Evolutionary conservation across 345 rosid species (phyloP).

Genomic region (Aurinia saxatilis): DNA sequence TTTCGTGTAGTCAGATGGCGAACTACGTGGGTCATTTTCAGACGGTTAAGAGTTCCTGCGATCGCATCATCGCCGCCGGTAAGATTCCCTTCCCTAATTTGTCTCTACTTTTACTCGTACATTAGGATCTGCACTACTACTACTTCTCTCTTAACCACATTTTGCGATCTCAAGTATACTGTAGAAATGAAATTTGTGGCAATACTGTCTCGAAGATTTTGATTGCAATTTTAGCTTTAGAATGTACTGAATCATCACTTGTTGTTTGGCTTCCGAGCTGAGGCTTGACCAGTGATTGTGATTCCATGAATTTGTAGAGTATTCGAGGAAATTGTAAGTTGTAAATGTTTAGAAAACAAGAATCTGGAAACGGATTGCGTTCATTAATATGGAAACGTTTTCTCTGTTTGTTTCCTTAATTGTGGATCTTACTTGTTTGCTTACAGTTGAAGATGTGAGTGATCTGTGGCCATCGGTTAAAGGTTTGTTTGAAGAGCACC

Average conservation of each 20-base stretch:
- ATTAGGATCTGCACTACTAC: not conserved
- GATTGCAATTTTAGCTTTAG: not conserved
- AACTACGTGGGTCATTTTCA: constrained; percentile 91
- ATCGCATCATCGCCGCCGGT: constrained; percentile 86
- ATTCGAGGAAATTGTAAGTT: not conserved
- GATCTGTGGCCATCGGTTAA: constrained; percentile 88
- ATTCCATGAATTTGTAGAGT: not conserved
- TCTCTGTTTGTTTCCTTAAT: not conserved
- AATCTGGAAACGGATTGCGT: too few species aligned
- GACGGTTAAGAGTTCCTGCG: constrained; percentile 61
- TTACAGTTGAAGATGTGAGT: constrained; percentile 87
- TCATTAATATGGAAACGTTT: not conserved
- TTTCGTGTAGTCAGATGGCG: constrained; percentile 65
- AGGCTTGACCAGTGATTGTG: not conserved
- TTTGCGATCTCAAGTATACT: constrained; percentile 4
- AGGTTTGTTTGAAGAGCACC: constrained; percentile 56
- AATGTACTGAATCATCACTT: not conserved
- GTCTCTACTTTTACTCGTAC: too few species aligned
- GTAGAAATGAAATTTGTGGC: not conserved
- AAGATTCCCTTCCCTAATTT: constrained; percentile 25
- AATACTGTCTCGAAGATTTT: not conserved
- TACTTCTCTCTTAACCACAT: not conserved
- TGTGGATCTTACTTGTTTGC: not conserved
- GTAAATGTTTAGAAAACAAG: not conserved
- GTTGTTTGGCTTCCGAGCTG: not conserved